Evolutionary conservation across 2,329 filamentous ascomycete species (phyloP).

Genomic region (Sarocladiaceae sp.): DNA sequence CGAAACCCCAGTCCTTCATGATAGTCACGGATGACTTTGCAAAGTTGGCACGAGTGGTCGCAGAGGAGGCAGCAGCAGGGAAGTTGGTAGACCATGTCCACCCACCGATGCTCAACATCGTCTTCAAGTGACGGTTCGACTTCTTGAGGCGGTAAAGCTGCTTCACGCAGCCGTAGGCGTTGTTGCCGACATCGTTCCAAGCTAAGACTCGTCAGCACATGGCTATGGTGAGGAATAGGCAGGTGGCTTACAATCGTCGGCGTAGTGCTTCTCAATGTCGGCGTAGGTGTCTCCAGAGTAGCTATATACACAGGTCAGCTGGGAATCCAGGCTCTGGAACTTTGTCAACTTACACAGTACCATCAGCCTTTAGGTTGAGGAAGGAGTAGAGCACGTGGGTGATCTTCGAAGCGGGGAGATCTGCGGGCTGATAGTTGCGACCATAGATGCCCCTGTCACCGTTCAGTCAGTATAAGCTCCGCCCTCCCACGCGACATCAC

Average conservation of each 20-base stretch:
- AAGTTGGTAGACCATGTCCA: slow-evolving; percentile 82
- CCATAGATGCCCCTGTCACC: slow-evolving; percentile 74
- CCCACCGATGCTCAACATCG: slow-evolving; percentile 74
- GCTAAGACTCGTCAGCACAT: slow-evolving; percentile 22
- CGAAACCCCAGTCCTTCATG: slow-evolving; percentile 65
- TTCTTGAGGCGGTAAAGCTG: slow-evolving; percentile 75
- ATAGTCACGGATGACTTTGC: slow-evolving; percentile 62
- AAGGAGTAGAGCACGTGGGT: slow-evolving; percentile 80
- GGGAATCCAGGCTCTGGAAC: too few species aligned
- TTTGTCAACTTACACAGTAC: slow-evolving; percentile 57
- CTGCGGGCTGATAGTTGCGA: slow-evolving; percentile 64
- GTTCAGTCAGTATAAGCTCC: not conserved
- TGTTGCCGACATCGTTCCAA: slow-evolving; percentile 59
- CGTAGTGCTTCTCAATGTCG: slow-evolving; percentile 68
- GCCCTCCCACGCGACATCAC: too few species aligned
- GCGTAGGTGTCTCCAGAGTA: slow-evolving; percentile 63
- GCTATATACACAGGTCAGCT: too few species aligned
- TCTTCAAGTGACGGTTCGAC: slow-evolving; percentile 68
- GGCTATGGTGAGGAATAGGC: not conserved
- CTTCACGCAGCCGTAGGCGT: slow-evolving; percentile 76
- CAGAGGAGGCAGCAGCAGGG: slow-evolving; percentile 57
- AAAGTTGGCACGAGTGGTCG: slow-evolving; percentile 56
- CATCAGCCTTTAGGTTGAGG: slow-evolving; percentile 64
- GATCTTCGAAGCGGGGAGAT: slow-evolving; percentile 62
- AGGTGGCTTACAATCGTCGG: slow-evolving; percentile 50